Evolutionary conservation across 306 rosid genomes (phyloP), one percentile per base, ranked within the genome.

Genomic region (Cicer cuneatum): DNA sequence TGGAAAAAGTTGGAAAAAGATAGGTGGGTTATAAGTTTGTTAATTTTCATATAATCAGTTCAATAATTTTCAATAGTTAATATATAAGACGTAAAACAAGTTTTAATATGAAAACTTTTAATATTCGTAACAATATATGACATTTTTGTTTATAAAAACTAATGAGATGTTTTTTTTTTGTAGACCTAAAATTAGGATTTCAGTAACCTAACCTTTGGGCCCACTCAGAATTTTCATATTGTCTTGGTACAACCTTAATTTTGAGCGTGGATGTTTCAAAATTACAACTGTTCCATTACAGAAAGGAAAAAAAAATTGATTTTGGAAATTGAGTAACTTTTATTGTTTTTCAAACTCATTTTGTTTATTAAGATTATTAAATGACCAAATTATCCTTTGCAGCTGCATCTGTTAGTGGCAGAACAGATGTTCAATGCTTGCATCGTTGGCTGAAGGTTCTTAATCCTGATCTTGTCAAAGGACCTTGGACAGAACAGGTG

Each of bases 391-490:
- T 21, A 52, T 45, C 9, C 13, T 43, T 42, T 84, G 68, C 83
- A 86, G 90, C 90, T 49, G 54, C 59, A 63, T 48, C 57, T 81
- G 72, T 86, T 60, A 52, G 72, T 5, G 71, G 49, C 1, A 81
- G 79, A 84, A 69, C 78, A 46, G 87, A 78, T 48, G 83, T 78
- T 78, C 90, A 86, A 71, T 86, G 90, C 54, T 74, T 86, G 70
- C 90, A 86, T 52, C 87, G 84, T 12, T 86, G 90, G 88, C 90
- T 84, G 69, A 84, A 86, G 71, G 90, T 86, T 81, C 76, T 86
- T 15, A 46, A 82, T 72, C 90, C 90, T 7, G 79, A 81, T 38
- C 88, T 86, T n/a, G 18, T 83, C 53, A 86, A 86, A 78, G 90
- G 90, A 73, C 77, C 80, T 57, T 86, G 90, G 90, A 78, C 81